A percentile compares a stretch with the other conserved stretches of the same genome.
Conservation (phyloP, 164 flowering plant species). For the Santalum album region DNA sequence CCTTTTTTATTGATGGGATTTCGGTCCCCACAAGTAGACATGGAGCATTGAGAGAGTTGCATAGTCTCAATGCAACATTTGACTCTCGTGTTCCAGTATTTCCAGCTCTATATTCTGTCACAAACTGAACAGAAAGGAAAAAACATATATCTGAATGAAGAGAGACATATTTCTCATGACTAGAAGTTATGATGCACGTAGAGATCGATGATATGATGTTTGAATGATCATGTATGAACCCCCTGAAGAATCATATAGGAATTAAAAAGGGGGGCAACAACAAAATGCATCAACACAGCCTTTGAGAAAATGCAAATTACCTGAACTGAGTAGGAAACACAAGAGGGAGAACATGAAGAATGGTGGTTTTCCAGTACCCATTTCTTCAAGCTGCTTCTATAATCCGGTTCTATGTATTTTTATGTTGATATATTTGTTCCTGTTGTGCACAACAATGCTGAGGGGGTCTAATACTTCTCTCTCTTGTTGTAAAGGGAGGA, state of each 20-base stretch:
- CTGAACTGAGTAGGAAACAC: constrained; percentile 32
- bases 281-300: neutral
- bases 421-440: neutral
- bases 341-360: constrained; percentile 20
- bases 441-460: constrained; percentile 4
- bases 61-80: too few relatives aligned
- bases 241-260: neutral
- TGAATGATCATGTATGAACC: too few relatives aligned
- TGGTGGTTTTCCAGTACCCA: constrained; percentile 21
- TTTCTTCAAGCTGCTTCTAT: constrained; percentile 14
- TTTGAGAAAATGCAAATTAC: constrained; percentile 17
- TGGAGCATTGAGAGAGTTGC: too few relatives aligned
- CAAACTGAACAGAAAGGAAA: too few relatives aligned
- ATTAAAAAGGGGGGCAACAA: neutral
- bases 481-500: constrained; percentile 23
- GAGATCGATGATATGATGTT: too few relatives aligned
- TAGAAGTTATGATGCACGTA: too few relatives aligned
- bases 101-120: too few relatives aligned
- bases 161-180: too few relatives aligned
- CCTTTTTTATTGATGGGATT: too few relatives aligned
- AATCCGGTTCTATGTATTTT: neutral
- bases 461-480: constrained; percentile 9
- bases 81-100: too few relatives aligned
- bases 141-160: too few relatives aligned
- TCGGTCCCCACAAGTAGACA: too few relatives aligned